Evolutionary conservation across 2,329 filamentous ascomycete species (phyloP).

Genomic region (Nannizziopsis barbatae): DNA sequence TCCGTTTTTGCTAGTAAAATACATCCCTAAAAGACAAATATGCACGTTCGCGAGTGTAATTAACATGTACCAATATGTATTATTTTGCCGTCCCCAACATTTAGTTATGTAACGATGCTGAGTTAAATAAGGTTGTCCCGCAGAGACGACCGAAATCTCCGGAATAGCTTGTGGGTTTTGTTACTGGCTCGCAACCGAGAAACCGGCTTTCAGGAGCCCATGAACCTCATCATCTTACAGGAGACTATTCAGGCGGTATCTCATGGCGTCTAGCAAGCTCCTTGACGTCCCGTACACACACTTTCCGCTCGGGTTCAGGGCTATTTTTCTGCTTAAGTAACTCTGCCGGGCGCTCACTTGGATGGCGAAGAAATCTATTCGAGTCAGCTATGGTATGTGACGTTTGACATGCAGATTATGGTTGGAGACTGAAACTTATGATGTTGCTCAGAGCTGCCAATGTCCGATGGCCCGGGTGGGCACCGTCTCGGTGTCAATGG

Average conservation of each 20-base stretch:
- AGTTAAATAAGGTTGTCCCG: conserved; percentile 8
- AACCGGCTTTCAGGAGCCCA: no score
- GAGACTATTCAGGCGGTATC: no score
- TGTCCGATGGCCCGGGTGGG: conserved; percentile 64
- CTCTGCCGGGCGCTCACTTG: neutral
- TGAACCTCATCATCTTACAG: no score
- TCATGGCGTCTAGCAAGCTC: conserved; percentile 2
- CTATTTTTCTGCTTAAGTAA: neutral
- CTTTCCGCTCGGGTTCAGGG: neutral
- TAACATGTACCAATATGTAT: no score
- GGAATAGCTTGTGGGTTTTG: neutral
- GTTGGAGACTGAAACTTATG: neutral
- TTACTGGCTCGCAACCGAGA: no score
- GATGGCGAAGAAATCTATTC: conserved; percentile 58
- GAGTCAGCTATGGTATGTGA: conserved; percentile 56
- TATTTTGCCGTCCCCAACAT: no score
- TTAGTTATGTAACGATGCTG: no score
- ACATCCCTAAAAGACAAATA: no score
- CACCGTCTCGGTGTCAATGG: conserved; percentile 93
- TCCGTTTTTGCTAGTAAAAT: no score
- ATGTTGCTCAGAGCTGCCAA: conserved; percentile 42
- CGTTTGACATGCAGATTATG: conserved; percentile 8
- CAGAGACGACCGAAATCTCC: neutral
- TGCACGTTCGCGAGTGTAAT: no score
- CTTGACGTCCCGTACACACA: neutral